Base-by-base conservation (phyloP, 2,329 filamentous ascomycete species). In the Neonectria hederae region DNA sequence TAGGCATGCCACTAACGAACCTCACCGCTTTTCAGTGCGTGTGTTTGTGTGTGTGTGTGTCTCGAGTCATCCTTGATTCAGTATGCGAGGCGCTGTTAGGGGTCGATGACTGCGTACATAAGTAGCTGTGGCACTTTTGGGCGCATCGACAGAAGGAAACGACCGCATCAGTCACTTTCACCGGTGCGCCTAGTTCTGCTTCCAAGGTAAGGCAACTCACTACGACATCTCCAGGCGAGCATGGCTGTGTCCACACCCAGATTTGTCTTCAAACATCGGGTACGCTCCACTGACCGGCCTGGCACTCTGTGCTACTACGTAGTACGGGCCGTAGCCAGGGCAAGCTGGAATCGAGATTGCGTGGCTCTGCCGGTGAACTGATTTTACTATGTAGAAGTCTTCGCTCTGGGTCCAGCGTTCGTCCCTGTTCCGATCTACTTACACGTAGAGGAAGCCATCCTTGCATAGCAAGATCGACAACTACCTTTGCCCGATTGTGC, bases 1-100 rank as follows among this genome's bases (percentile, higher is more conserved):
- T 30, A 40, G 46, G 11, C 30, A 40, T 46, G 55, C 45, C 55
- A 51, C 40, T 24, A 51, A 49, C 55, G 26, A 54, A 58, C 26
- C 30, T 63, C 61, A 63, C 61, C 61, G 61, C 61, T 59, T 51
- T 63, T 63, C 61, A 22, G 55, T 59, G 19, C 46, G n/a, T 32
- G 42, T 13, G n/a, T 46, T n/a, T 38, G 19, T 46, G n/a, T 32
- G 42, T 13, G n/a, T 46, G 24, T 38, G 57, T 52, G 24, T 54
- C 53, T 51, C 28, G 26, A 52, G 42, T 38, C 35, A 49, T 45
- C 38, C 26, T 45, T 43, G 53, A 28, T 10, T n/a, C 48, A 24
- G 53, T n/a, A 32, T 32, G 53, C 42, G 53, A 24, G 53, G 53
- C 52, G 35, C 30, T 45, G 24, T 21, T 30, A 14, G 45, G 52